Evolutionary conservation across 2,329 filamentous ascomycete genomes (phyloP).

Genomic region (Penicillium rolfsii): DNA sequence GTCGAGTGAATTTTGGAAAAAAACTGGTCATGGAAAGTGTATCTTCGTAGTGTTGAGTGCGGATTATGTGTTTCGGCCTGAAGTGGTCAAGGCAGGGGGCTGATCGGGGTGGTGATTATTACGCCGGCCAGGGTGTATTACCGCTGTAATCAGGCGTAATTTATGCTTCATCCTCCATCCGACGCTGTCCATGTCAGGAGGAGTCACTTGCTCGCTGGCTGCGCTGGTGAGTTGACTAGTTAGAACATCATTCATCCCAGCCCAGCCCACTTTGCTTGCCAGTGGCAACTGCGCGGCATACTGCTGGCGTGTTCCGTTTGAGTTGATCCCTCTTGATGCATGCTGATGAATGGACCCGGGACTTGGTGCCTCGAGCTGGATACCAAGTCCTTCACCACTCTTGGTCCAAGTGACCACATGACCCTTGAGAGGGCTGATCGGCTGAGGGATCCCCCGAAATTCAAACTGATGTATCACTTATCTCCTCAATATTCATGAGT

Average conservation of each 20-base stretch:
- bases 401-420: slow-evolving; percentile 8
- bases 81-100: slow-evolving; percentile 5
- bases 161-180: background rate
- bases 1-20: slow-evolving; percentile 19
- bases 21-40: slow-evolving; percentile 10
- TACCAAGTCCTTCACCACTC: slow-evolving; percentile 9
- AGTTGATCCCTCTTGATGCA: background rate
- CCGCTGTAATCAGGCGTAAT: slow-evolving; percentile 8
- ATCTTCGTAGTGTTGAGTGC: background rate
- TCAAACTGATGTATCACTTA: background rate
- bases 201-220: background rate
- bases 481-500: background rate
- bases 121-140: slow-evolving; percentile 18
- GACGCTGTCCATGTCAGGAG: background rate
- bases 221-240: background rate
- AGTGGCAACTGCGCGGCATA: slow-evolving; percentile 20
- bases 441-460: background rate
- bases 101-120: slow-evolving; percentile 7
- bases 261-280: slow-evolving; percentile 7
- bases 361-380: slow-evolving; percentile 15
- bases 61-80: background rate
- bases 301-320: slow-evolving; percentile 5
- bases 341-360: slow-evolving; percentile 13
- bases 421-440: background rate
- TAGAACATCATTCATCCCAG: background rate